These are phyloP conservation scores for Alternaria atra DNA, from an alignment of 2,329 filamentous ascomycete species.

Conservation along the genomic window DNA sequence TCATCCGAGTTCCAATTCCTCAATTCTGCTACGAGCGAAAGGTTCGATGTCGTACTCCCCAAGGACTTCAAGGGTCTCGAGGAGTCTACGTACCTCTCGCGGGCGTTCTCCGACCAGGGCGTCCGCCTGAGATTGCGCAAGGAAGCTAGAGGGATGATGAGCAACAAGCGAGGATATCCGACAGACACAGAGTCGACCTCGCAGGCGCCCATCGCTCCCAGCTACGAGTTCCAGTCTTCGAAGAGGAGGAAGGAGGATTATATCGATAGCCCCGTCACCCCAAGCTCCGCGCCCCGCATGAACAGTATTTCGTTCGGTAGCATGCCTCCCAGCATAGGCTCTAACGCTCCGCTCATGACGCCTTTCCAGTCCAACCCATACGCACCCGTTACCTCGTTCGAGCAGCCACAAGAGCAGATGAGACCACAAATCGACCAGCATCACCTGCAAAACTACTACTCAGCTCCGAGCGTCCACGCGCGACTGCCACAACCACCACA, in stretches of 20 bases:
- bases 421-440: too few species aligned
- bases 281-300: neutral
- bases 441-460: too few species aligned
- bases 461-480: too few species aligned
- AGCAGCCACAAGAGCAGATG: too few species aligned
- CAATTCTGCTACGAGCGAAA: conserved; percentile 65
- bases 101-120: conserved; percentile 86
- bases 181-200: conserved; percentile 13
- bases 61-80: conserved; percentile 82
- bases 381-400: neutral
- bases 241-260: neutral
- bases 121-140: conserved; percentile 84
- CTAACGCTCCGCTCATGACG: neutral
- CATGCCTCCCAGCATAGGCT: neutral
- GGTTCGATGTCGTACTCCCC: conserved; percentile 69
- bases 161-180: conserved; percentile 36
- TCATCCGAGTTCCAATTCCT: conserved; percentile 59
- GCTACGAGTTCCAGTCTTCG: neutral
- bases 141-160: conserved; percentile 67
- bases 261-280: neutral
- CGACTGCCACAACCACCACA: neutral
- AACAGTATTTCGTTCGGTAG: neutral
- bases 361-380: neutral
- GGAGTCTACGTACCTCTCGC: conserved; percentile 82
- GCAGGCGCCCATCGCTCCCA: neutral